Evolutionary conservation across 305 asterid species (phyloP).

Genomic region (Plantago coronopus): DNA sequence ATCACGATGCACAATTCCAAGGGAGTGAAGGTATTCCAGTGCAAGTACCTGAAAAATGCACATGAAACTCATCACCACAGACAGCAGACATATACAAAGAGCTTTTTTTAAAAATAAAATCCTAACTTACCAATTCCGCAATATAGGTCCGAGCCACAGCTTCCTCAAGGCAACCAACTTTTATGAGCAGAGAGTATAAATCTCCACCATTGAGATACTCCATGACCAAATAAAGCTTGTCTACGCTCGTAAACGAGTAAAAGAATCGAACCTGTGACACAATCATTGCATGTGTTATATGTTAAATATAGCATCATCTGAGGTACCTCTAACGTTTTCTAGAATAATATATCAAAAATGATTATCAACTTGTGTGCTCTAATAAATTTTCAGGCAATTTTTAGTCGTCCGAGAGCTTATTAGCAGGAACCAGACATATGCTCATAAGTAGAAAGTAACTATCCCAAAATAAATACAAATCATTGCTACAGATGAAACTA

Average conservation of each 20-base stretch:
- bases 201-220: slow-evolving; percentile 98
- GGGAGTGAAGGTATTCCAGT: slow-evolving; percentile 90
- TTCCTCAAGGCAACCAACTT: slow-evolving; percentile 83
- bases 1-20: slow-evolving; percentile 94
- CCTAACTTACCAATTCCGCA: slow-evolving; percentile 75
- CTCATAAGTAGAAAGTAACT: not conserved
- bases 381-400: too few relatives aligned
- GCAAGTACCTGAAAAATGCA: slow-evolving; percentile 95
- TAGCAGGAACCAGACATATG: not conserved
- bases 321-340: too few relatives aligned
- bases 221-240: slow-evolving; percentile 93
- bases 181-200: slow-evolving; percentile 76
- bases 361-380: too few relatives aligned
- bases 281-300: slow-evolving; percentile 21
- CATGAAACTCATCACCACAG: slow-evolving; percentile 22
- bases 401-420: not conserved
- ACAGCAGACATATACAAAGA: slow-evolving; percentile 21
- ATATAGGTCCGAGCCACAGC: slow-evolving; percentile 75
- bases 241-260: slow-evolving; percentile 90
- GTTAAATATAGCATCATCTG: not conserved
- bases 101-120: slow-evolving; percentile 17
- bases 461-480: slow-evolving; percentile 10
- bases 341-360: too few relatives aligned
- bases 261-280: slow-evolving; percentile 78
- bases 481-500: slow-evolving; percentile 22